Conservation (phyloP, 2,329 filamentous ascomycete species). For the Pseudovirgaria hyperparasitica region DNA sequence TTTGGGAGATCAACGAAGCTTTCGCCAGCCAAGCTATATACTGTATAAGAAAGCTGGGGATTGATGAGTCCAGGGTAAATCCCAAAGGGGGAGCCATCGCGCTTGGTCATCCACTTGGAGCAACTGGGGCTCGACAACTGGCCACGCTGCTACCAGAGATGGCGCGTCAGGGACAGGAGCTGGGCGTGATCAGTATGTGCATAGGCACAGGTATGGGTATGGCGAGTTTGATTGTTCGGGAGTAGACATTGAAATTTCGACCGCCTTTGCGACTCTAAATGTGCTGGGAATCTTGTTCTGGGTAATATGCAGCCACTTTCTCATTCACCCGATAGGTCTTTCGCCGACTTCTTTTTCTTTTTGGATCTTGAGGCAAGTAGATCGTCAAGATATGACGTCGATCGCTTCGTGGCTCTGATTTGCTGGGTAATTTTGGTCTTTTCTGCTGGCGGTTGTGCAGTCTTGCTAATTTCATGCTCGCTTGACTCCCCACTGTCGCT, state of each 20-base stretch:
- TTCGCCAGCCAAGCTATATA: constrained; percentile 54
- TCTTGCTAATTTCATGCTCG: neutral
- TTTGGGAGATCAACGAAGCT: constrained; percentile 92
- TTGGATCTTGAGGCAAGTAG: constrained; percentile 34
- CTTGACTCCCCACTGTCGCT: neutral
- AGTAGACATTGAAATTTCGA: constrained; percentile 15
- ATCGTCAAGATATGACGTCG: constrained; percentile 42
- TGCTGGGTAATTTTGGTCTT: neutral
- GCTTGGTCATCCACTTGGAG: constrained; percentile 82
- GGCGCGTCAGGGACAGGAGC: constrained; percentile 52
- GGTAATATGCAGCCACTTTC: neutral
- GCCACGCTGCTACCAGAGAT: constrained; percentile 60
- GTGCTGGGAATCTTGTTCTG: neutral
- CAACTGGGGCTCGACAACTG: constrained; percentile 72
- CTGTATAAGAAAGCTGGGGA: constrained; percentile 56
- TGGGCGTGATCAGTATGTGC: constrained; percentile 88
- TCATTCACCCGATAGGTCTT: neutral
- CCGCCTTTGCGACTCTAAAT: neutral
- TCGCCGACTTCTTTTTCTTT: constrained; percentile 32
- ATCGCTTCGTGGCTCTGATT: constrained; percentile 18
- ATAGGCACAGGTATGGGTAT: constrained; percentile 41
- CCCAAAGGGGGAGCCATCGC: constrained; percentile 89
- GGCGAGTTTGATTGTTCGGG: constrained; percentile 38
- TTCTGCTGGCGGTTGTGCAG: neutral
- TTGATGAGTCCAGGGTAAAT: constrained; percentile 65